Percentiles rank a stretch among this genome's conserved stretches.
These are phyloP conservation scores for Aphanomyces stellatus DNA, from an alignment of 352 stramenopile species.

Conservation along the genomic window DNA sequence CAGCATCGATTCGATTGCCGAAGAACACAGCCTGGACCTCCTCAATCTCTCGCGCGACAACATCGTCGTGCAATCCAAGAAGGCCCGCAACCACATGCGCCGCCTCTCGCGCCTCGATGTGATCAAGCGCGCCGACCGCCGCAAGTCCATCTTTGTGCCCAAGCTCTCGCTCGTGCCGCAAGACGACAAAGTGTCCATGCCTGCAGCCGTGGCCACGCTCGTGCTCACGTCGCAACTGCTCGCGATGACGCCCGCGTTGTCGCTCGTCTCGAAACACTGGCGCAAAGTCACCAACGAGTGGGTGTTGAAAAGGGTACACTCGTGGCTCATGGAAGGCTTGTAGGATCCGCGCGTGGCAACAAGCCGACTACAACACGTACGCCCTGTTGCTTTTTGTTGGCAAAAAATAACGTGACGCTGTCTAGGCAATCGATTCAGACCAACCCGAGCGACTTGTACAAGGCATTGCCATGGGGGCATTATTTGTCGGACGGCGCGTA, in stretches of 20 bases:
- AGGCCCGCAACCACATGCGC: constrained; percentile 6
- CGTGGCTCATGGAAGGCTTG: background rate
- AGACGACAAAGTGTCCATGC: background rate
- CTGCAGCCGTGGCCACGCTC: constrained; percentile 20
- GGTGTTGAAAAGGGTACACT: constrained; percentile 1
- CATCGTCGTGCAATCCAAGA: constrained; percentile 3
- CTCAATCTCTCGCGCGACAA: constrained; percentile 11
- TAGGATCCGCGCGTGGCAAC: constrained; percentile 43
- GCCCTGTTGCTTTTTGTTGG: background rate
- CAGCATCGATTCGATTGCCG: background rate
- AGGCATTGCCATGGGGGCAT: constrained; percentile 46
- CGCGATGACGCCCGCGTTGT: constrained; percentile 24
- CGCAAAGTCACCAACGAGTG: constrained; percentile 36
- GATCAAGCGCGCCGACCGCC: background rate
- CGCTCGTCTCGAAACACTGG: constrained; percentile 41
- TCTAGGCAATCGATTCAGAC: constrained; percentile 35
- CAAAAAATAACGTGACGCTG: background rate
- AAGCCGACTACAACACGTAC: constrained; percentile 46
- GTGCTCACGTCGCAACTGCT: constrained; percentile 39
- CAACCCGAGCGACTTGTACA: constrained; percentile 41
- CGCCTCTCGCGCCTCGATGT: constrained; percentile 1
- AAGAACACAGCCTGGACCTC: constrained; percentile 3
- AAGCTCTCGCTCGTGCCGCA: background rate
- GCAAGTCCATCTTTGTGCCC: constrained; percentile 1
- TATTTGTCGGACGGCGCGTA: constrained; percentile 79